Conservation (phyloP, 1,284 basidiomycete species). For the Peniophora sp. region DNA sequence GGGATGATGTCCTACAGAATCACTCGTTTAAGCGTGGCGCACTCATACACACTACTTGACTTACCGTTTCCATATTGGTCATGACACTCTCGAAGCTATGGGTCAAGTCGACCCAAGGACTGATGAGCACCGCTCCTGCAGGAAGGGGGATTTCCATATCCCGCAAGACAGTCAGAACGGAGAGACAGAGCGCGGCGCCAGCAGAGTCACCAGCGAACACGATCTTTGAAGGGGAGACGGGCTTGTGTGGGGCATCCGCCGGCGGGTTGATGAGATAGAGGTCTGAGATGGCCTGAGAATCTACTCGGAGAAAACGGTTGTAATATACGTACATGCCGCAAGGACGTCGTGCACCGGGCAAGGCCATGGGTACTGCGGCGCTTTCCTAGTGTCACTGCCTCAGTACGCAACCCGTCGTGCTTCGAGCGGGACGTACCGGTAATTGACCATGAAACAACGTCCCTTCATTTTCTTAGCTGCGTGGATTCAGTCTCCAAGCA, state of each 20-base stretch:
- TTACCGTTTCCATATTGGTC: constrained; percentile 60
- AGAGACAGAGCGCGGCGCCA: constrained; percentile 68
- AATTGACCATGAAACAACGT: constrained; percentile 58
- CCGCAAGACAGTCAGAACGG: constrained; percentile 65
- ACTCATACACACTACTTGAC: constrained; percentile 26
- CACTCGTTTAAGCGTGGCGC: constrained; percentile 7
- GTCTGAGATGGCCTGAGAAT: constrained; percentile 33
- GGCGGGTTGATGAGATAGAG: constrained; percentile 79
- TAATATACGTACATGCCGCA: constrained; percentile 51
- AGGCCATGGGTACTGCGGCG: constrained; percentile 85
- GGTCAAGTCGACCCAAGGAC: constrained; percentile 80
- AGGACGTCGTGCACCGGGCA: constrained; percentile 78
- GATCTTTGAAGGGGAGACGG: constrained; percentile 67
- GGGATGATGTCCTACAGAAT: constrained; percentile 52
- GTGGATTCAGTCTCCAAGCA: neutral
- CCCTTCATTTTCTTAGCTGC: constrained; percentile 67
- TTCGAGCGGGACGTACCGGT: constrained; percentile 27
- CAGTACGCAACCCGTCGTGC: constrained; percentile 6
- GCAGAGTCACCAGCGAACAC: constrained; percentile 84
- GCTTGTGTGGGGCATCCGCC: constrained; percentile 53
- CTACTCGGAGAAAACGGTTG: neutral
- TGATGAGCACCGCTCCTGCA: constrained; percentile 71
- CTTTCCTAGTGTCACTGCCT: constrained; percentile 38
- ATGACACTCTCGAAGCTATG: constrained; percentile 81
- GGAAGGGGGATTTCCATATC: constrained; percentile 71